Conservation (phyloP, 2,329 filamentous ascomycete species). For the Verticillium albo-atrum region DNA sequence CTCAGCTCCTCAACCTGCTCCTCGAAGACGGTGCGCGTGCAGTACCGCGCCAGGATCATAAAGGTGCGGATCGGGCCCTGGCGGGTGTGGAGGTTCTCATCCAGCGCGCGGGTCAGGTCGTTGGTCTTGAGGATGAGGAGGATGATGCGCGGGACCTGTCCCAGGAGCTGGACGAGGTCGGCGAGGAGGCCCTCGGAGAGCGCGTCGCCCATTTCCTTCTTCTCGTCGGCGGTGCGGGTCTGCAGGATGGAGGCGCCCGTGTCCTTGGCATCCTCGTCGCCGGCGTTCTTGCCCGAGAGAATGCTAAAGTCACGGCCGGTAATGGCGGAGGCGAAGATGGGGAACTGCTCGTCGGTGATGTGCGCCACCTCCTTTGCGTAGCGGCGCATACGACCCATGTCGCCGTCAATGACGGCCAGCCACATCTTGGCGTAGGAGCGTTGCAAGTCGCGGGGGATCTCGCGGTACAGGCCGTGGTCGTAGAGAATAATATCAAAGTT, state of each 20-base stretch:
- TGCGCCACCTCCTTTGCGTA: constrained; percentile 88
- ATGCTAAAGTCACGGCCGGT: constrained; percentile 88
- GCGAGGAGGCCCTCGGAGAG: constrained; percentile 85
- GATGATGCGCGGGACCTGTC: constrained; percentile 86
- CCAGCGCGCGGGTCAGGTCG: constrained; percentile 87
- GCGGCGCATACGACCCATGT: constrained; percentile 79
- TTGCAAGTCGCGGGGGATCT: constrained; percentile 74
- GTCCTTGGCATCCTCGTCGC: constrained; percentile 25
- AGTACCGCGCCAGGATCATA: constrained; percentile 65
- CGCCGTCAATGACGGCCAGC: constrained; percentile 89
- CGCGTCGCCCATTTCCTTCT: constrained; percentile 78
- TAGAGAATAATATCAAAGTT: constrained; percentile 98
- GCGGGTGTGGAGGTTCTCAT: constrained; percentile 80
- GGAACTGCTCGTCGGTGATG: constrained; percentile 84
- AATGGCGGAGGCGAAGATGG: constrained; percentile 92
- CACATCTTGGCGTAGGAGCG: constrained; percentile 94
- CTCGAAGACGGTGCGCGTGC: constrained; percentile 60
- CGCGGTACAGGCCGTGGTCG: constrained; percentile 93
- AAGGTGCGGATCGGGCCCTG: constrained; percentile 62
- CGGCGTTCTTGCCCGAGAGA: constrained; percentile 32
- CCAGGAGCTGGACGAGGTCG: constrained; percentile 82
- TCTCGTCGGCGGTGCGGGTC: constrained; percentile 68
- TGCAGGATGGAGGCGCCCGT: constrained; percentile 49
- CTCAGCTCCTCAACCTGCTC: constrained; percentile 58
- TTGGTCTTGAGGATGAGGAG: constrained; percentile 96